Percentiles rank a stretch among this genome's conserved stretches.
phyloP scores from a whole-genome alignment of 371 early-diverging fungal genomes.

The Phascolomyces articulosus region DNA sequence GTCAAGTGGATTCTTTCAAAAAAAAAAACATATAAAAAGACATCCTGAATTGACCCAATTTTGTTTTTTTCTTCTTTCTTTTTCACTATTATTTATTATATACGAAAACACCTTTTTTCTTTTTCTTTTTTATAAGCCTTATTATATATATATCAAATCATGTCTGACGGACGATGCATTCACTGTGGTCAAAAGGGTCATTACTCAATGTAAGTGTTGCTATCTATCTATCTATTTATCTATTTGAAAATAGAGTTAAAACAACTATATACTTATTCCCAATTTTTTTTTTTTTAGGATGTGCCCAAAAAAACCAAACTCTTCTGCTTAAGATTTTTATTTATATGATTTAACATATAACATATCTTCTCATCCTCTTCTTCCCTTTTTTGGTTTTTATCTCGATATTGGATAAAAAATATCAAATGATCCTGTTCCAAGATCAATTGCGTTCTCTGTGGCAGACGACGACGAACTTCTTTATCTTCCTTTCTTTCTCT shows the following conservation, averaged over 20 bases:
- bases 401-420: too few relatives aligned
- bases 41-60: not conserved
- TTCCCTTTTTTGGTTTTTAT: too few relatives aligned
- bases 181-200: constrained; percentile 56
- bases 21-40: constrained; percentile 5
- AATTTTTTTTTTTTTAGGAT: constrained; percentile 28
- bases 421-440: too few relatives aligned
- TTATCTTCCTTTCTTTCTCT: not conserved
- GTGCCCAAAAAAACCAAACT: constrained; percentile 45
- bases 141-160: not conserved
- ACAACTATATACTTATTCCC: not conserved
- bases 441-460: too few relatives aligned
- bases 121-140: constrained; percentile 3
- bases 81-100: not conserved
- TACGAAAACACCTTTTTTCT: not conserved
- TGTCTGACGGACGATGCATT: constrained; percentile 55
- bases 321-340: constrained; percentile 8
- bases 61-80: not conserved
- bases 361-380: too few relatives aligned
- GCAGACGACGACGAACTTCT: not conserved
- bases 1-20: not conserved
- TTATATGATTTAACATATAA: too few relatives aligned
- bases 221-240: not conserved
- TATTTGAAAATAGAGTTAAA: too few relatives aligned
- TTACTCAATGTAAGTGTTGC: constrained; percentile 45